A percentile compares a stretch with the other conserved stretches of the same genome.
These are phyloP conservation scores for Aspergillus brunneoviolaceus DNA, from an alignment of 2,329 filamentous ascomycete genomes.

Conservation along the genomic window DNA sequence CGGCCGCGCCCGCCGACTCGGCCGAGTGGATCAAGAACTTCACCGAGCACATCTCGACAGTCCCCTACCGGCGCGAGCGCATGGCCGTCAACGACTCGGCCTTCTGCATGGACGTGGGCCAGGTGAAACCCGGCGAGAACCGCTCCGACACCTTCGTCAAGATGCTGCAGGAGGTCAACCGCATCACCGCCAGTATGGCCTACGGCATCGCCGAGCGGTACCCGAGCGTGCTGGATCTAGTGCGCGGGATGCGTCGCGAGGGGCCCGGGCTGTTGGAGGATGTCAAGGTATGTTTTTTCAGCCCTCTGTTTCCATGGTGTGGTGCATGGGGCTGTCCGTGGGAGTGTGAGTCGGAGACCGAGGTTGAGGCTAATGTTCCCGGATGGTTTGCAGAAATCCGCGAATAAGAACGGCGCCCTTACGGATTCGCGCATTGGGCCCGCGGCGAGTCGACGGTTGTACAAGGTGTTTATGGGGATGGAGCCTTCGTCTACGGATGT, in stretches of 20 bases:
- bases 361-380: neutral
- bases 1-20: slow-evolving; percentile 59
- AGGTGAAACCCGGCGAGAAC: slow-evolving; percentile 69
- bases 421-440: slow-evolving; percentile 49
- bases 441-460: slow-evolving; percentile 48
- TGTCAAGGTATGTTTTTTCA: slow-evolving; percentile 44
- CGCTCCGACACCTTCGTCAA: slow-evolving; percentile 66
- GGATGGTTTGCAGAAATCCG: slow-evolving; percentile 38
- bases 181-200: slow-evolving; percentile 71
- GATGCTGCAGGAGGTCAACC: slow-evolving; percentile 73
- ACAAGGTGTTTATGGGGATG: slow-evolving; percentile 50
- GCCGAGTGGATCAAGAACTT: slow-evolving; percentile 72
- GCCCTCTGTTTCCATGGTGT: no score
- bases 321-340: no score
- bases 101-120: slow-evolving; percentile 78
- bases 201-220: slow-evolving; percentile 66
- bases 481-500: slow-evolving; percentile 48
- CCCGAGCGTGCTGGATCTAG: slow-evolving; percentile 56
- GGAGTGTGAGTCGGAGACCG: no score
- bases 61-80: slow-evolving; percentile 62
- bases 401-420: slow-evolving; percentile 48
- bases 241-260: slow-evolving; percentile 57
- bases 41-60: slow-evolving; percentile 75
- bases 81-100: slow-evolving; percentile 51
- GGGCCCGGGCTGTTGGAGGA: slow-evolving; percentile 64